These are phyloP conservation scores for Fusarium vanettenii DNA, from an alignment of 2,329 filamentous ascomycete species.

Conservation along the genomic window DNA sequence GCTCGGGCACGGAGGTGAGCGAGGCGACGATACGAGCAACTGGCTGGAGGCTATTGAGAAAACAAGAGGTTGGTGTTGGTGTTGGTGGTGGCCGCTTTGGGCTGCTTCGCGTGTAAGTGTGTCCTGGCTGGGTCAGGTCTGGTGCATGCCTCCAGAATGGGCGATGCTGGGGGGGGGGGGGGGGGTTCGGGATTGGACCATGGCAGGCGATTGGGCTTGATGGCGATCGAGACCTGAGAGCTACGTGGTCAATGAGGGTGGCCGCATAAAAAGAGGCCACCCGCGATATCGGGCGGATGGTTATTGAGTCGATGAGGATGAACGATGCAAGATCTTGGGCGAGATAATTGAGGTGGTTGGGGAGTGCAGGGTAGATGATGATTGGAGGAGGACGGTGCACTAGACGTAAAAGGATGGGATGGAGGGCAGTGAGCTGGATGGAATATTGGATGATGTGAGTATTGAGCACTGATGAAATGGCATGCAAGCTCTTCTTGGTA, in stretches of 20 bases:
- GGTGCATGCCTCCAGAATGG: background rate
- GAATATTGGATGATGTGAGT: constrained; percentile 1
- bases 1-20: constrained; percentile 8
- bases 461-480: background rate
- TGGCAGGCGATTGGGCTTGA: constrained; percentile 13
- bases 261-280: constrained; percentile 42
- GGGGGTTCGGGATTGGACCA: background rate
- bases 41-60: constrained; percentile 4
- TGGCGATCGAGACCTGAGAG: constrained; percentile 15
- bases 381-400: constrained; percentile 11
- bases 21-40: background rate
- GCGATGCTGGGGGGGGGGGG: background rate
- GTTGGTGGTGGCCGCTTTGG: constrained; percentile 19
- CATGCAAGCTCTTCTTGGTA: background rate
- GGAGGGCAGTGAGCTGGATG: background rate
- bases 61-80: constrained; percentile 19
- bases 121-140: background rate
- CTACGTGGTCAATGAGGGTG: constrained; percentile 33
- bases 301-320: constrained; percentile 31
- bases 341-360: constrained; percentile 41
- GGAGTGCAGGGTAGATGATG: constrained; percentile 35
- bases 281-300: constrained; percentile 25
- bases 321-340: constrained; percentile 5
- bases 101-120: constrained; percentile 18
- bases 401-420: background rate